A percentile compares a stretch with the other conserved stretches of the same genome.
Evolutionary conservation across 2,329 filamentous ascomycete species (phyloP).

Genomic region (Aspergillus ochraceus): DNA sequence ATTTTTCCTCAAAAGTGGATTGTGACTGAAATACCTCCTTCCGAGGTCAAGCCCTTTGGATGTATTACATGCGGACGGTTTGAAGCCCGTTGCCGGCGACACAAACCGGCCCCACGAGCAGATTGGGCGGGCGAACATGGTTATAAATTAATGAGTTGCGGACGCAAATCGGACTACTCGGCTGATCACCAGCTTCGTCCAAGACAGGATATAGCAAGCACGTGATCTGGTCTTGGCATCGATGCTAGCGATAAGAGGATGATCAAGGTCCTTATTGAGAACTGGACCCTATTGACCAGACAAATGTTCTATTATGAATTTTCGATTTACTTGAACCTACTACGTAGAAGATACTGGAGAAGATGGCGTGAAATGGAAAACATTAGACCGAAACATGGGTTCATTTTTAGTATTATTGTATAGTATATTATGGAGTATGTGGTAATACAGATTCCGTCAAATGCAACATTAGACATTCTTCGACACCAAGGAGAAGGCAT

Average conservation of each 20-base stretch:
- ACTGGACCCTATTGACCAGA: too few relatives aligned
- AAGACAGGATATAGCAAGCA: conserved; percentile 7
- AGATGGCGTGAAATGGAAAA: neutral
- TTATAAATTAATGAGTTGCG: conserved; percentile 14
- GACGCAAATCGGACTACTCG: conserved; percentile 7
- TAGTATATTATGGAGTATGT: neutral
- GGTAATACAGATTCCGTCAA: conserved; percentile 9
- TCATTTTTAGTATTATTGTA: neutral
- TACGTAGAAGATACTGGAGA: too few relatives aligned
- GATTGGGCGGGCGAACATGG: conserved; percentile 31
- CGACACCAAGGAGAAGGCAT: neutral
- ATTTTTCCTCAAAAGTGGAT: conserved; percentile 27
- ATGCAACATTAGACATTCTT: neutral
- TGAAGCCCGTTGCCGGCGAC: conserved; percentile 12
- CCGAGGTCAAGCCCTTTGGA: conserved; percentile 22
- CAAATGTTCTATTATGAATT: too few relatives aligned
- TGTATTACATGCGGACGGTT: conserved; percentile 14
- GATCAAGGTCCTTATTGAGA: too few relatives aligned
- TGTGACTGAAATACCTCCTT: conserved; percentile 36
- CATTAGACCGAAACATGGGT: neutral
- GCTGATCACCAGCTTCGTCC: neutral
- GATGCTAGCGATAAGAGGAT: neutral
- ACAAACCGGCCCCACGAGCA: conserved; percentile 26
- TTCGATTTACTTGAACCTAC: too few relatives aligned
- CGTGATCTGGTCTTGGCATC: conserved; percentile 20